A percentile compares a stretch with the other conserved stretches of the same genome.
Conservation (phyloP, 2,329 filamentous ascomycete species). For the Pseudopyricularia cyperi region DNA sequence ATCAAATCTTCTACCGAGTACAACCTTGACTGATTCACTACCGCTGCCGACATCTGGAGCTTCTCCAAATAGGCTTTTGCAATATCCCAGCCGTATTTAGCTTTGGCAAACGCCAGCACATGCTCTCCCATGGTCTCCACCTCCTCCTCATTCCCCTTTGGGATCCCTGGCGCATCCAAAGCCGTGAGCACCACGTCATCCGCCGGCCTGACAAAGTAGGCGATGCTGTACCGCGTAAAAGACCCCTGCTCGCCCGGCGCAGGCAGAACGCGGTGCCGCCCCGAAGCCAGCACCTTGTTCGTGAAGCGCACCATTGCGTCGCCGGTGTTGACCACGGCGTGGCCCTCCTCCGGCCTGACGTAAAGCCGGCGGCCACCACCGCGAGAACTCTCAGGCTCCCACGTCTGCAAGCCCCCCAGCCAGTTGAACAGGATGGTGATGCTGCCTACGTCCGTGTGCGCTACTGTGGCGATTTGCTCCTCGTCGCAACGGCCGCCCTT, state of each 20-base stretch:
- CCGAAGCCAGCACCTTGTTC: conserved; percentile 16
- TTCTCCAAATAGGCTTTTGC: too few species aligned
- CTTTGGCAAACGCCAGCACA: too few species aligned
- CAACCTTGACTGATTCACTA: too few species aligned
- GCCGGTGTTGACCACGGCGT: conserved; percentile 22
- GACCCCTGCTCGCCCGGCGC: conserved; percentile 11
- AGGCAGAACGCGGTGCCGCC: conserved; percentile 19
- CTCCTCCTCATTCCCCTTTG: too few species aligned
- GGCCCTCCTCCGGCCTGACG: conserved; percentile 18
- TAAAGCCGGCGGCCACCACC: conserved; percentile 15
- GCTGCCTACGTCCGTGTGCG: conserved; percentile 23
- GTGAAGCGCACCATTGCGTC: conserved; percentile 22
- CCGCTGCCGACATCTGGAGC: too few species aligned
- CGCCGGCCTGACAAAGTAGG: conserved; percentile 9
- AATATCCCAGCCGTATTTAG: too few species aligned
- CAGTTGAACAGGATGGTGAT: conserved; percentile 25
- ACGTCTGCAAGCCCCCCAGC: conserved; percentile 23
- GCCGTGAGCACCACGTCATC: conserved; percentile 5
- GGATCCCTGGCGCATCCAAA: too few species aligned
- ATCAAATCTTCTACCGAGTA: too few species aligned
- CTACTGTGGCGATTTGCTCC: too few species aligned
- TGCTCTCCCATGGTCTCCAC: too few species aligned
- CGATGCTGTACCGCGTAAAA: conserved; percentile 7
- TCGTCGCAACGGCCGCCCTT: too few species aligned
- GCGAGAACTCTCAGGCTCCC: conserved; percentile 10